phyloP scores from a whole-genome alignment of 1,284 basidiomycete genomes.

The Cerrena zonata region DNA sequence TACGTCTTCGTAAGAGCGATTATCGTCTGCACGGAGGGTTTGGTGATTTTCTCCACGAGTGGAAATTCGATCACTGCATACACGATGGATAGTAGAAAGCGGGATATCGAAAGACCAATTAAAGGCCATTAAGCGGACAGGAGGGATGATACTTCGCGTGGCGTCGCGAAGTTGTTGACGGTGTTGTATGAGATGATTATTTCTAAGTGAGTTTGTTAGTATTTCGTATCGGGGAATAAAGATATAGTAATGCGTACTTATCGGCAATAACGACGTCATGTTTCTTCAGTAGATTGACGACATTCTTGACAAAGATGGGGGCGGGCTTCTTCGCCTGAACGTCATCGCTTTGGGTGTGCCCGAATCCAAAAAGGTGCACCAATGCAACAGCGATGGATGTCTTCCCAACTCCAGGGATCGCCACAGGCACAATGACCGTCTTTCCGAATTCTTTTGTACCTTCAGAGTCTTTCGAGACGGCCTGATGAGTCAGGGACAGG shows the following conservation, averaged over 20 bases:
- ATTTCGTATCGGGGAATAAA: background rate
- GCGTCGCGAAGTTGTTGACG: constrained; percentile 63
- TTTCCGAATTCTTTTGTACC: constrained; percentile 50
- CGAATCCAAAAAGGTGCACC: constrained; percentile 72
- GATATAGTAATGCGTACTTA: constrained; percentile 47
- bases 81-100: constrained; percentile 54
- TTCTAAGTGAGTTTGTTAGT: constrained; percentile 50
- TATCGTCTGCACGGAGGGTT: constrained; percentile 57
- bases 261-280: constrained; percentile 85
- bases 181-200: constrained; percentile 82
- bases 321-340: constrained; percentile 76
- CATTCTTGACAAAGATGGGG: constrained; percentile 73
- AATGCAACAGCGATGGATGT: constrained; percentile 83
- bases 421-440: constrained; percentile 82
- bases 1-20: constrained; percentile 70
- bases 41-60: constrained; percentile 82
- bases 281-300: constrained; percentile 54
- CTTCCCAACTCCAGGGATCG: constrained; percentile 92
- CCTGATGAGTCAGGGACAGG: background rate
- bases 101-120: constrained; percentile 67
- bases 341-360: constrained; percentile 91
- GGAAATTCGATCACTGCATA: constrained; percentile 73
- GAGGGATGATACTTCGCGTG: constrained; percentile 35
- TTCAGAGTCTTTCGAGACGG: constrained; percentile 16
- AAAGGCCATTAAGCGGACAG: constrained; percentile 71